Base-by-base conservation (phyloP, 176 grass and related monocot species). In the Pharus latifolius region DNA sequence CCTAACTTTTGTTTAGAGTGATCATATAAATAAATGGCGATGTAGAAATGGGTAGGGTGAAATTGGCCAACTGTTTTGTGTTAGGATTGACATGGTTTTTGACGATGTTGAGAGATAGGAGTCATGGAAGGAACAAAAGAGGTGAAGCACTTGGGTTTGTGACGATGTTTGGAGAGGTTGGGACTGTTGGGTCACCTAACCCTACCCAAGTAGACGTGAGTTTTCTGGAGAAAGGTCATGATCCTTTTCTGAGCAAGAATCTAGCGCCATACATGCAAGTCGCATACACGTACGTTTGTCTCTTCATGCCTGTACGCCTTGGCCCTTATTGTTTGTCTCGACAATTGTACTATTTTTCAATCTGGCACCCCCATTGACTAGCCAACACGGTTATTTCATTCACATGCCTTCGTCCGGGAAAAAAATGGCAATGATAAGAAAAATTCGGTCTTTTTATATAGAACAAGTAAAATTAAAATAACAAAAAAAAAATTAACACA, bases 131-230 rank as follows among this genome's bases (percentile, higher is more conserved):
- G 48, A 17, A 45, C 0, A 2, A 22, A 62, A 28, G 23, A 24
- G 56, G 14, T 8, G 11, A 28, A 10, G 27, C 10, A 19, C 14
- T 44, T 62, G 45, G 38, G 67, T 34, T 44, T 51, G 61, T 38
- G 46, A 50, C 28, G 44, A 46, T 45, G 35, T 75, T 75, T 29
- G 53, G 34, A 52, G 28, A 16, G 42, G 61, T 55, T 77, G 66
- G 75, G n/a, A 51, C 8, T 12, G 44, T 74, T 79, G 69, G 82
- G 55, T 53, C 20, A 69, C 42, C 76, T 42, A 73, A 52, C 63
- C 26, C 31, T 16, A 57, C 62, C 33, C 27, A 55, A 26, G 44
- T 15, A 30, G 20, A 63, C 32, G 73, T 64, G 72, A 29, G 15
- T 16, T n/a, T n/a, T 58, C 16, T 6, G 7, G n/a, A 24, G 18